Conservation (phyloP, 2,329 filamentous ascomycete genomes). For the Aspergillus sp. region DNA sequence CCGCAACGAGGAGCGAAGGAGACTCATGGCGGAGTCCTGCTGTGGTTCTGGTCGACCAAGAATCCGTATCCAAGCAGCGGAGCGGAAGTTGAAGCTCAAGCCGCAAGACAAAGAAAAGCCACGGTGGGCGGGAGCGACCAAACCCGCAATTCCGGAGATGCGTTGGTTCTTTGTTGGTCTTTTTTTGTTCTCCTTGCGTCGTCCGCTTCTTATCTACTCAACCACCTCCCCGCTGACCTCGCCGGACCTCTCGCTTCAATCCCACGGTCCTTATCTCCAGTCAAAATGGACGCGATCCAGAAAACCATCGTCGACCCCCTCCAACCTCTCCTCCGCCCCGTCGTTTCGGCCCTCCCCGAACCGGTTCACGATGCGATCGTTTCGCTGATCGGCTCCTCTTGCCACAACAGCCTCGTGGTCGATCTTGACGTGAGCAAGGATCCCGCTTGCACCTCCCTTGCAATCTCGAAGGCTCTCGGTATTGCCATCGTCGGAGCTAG, state of each 20-base stretch:
- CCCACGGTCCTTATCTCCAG: background rate
- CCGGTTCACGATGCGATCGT: conserved; percentile 74
- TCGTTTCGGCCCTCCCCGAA: conserved; percentile 71
- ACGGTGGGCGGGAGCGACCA: conserved; percentile 33
- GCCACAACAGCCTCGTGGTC: conserved; percentile 84
- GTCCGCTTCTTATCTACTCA: background rate
- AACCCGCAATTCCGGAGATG: conserved; percentile 22
- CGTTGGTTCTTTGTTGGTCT: background rate
- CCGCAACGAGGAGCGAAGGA: conserved; percentile 39
- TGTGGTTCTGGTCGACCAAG: background rate
- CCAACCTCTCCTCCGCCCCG: conserved; percentile 59
- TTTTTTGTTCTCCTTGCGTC: background rate
- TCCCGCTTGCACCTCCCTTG: conserved; percentile 80
- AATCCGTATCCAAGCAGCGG: background rate
- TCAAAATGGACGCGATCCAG: conserved; percentile 46
- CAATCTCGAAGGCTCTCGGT: conserved; percentile 87
- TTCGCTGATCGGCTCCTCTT: conserved; percentile 77
- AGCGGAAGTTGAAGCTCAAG: conserved; percentile 3
- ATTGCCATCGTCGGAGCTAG: conserved; percentile 91
- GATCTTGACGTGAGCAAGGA: conserved; percentile 75
- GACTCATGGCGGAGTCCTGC: conserved; percentile 34
- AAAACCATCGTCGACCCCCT: conserved; percentile 45
- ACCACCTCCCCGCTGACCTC: background rate
- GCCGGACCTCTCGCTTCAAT: background rate
- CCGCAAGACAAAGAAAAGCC: conserved; percentile 26